phyloP scores from a whole-genome alignment of 2,329 filamentous ascomycete species.

The Aureobasidium sp. region DNA sequence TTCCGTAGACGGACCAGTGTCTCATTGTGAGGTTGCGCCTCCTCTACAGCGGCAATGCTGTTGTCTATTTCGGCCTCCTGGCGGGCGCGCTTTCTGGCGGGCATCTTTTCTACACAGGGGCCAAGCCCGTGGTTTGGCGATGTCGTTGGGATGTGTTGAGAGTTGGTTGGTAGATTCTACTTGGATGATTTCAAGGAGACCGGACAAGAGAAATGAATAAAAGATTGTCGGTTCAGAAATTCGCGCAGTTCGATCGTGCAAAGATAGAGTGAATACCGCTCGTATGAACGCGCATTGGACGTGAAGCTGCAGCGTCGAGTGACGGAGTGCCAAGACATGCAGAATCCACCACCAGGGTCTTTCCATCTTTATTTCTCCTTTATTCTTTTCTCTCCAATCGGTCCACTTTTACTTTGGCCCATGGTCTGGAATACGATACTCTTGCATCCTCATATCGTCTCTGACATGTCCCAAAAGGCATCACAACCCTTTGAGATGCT shows the following conservation, averaged over 20 bases:
- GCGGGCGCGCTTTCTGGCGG: slow-evolving; percentile 49
- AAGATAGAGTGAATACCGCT: not conserved
- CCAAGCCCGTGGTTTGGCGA: not conserved
- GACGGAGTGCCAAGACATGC: not conserved
- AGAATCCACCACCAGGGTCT: not conserved
- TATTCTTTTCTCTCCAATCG: not conserved
- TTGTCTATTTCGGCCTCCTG: slow-evolving; percentile 45
- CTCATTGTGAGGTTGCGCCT: slow-evolving; percentile 26
- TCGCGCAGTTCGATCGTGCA: not conserved
- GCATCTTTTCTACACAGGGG: slow-evolving; percentile 34
- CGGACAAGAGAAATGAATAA: not conserved
- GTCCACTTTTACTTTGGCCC: not conserved
- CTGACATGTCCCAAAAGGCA: not conserved
- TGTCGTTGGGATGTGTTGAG: not conserved
- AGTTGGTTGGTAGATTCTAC: not conserved
- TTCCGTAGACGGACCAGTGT: slow-evolving; percentile 67
- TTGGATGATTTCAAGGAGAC: no score
- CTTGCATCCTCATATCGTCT: not conserved
- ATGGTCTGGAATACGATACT: not conserved
- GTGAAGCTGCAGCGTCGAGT: not conserved
- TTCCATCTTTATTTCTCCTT: not conserved
- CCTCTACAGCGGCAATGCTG: slow-evolving; percentile 13
- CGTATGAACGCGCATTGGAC: not conserved
- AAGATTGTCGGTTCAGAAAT: not conserved
- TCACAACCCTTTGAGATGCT: not conserved